Conservation (phyloP, 176 grass and related monocot genomes). For the Rhipidocladum racemiflorum region DNA sequence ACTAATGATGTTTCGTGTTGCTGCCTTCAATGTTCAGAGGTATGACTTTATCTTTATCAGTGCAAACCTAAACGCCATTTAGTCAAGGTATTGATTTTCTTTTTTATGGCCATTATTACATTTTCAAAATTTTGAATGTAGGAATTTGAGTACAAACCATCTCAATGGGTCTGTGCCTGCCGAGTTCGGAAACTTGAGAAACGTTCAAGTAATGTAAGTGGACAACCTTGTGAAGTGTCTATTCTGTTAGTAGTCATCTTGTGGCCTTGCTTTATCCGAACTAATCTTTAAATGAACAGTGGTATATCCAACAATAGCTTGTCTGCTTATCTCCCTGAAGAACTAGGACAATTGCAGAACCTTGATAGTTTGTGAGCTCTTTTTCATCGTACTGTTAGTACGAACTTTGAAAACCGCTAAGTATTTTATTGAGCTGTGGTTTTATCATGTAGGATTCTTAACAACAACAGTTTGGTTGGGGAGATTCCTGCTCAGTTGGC, state of each 20-base stretch:
- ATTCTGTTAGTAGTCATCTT: background rate
- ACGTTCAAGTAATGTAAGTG: slow-evolving; percentile 89
- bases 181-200: slow-evolving; percentile 95
- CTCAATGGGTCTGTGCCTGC: slow-evolving; percentile 65
- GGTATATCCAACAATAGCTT: slow-evolving; percentile 83
- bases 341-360: slow-evolving; percentile 89
- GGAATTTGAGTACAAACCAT: slow-evolving; percentile 89
- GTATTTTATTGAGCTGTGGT: slow-evolving; percentile 5
- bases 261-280: slow-evolving; percentile 8
- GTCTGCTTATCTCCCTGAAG: slow-evolving; percentile 71
- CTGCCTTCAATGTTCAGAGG: no score
- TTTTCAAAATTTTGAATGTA: slow-evolving; percentile 21
- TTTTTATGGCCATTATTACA: slow-evolving; percentile 15
- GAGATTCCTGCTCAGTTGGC: slow-evolving; percentile 81
- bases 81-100: no score
- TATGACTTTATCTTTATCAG: no score
- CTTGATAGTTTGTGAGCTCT: slow-evolving; percentile 79
- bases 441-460: slow-evolving; percentile 69
- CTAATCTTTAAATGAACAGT: slow-evolving; percentile 38
- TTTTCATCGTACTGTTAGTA: slow-evolving; percentile 12
- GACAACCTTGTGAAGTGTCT: slow-evolving; percentile 4
- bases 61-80: no score
- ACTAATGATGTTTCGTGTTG: no score
- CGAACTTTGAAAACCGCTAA: background rate
- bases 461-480: slow-evolving; percentile 85